Percentiles rank a stretch among this genome's conserved stretches.
Evolutionary conservation across 106 monocot genomes (phyloP).

Genomic region (Phalaenopsis aphrodite): DNA sequence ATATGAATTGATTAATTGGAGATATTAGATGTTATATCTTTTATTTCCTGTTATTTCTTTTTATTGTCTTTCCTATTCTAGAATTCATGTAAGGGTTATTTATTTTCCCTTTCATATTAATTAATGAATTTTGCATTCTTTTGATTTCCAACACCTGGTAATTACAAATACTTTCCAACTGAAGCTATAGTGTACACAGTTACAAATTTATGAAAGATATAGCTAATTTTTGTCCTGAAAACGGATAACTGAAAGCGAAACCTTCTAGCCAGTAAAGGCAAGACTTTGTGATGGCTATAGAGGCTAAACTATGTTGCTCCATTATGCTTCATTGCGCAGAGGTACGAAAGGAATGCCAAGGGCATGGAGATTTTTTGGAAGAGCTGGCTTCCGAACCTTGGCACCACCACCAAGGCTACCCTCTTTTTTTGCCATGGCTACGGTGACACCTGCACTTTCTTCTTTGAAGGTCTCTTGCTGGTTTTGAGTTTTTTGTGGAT

Average conservation of each 20-base stretch:
- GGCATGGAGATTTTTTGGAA: constrained; percentile 95
- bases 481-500: neutral
- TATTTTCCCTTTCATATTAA: no score
- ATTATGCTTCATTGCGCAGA: constrained; percentile 23
- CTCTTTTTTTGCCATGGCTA: constrained; percentile 98
- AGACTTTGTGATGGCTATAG: neutral
- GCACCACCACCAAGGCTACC: constrained; percentile 45
- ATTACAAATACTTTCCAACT: neutral
- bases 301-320: neutral
- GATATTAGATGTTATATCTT: no score
- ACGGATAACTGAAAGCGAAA: neutral
- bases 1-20: no score
- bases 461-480: constrained; percentile 70
- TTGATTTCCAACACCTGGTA: neutral
- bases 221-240: neutral
- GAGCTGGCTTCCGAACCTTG: constrained; percentile 62
- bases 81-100: no score
- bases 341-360: constrained; percentile 57
- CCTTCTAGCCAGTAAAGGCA: constrained; percentile 1
- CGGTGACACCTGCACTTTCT: constrained; percentile 97
- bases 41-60: no score
- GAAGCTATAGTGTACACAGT: neutral
- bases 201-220: neutral
- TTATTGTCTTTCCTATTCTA: no score
- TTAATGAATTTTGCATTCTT: no score